Conservation (phyloP, 495 filamentous ascomycete genomes). For the Tuber indicum region DNA sequence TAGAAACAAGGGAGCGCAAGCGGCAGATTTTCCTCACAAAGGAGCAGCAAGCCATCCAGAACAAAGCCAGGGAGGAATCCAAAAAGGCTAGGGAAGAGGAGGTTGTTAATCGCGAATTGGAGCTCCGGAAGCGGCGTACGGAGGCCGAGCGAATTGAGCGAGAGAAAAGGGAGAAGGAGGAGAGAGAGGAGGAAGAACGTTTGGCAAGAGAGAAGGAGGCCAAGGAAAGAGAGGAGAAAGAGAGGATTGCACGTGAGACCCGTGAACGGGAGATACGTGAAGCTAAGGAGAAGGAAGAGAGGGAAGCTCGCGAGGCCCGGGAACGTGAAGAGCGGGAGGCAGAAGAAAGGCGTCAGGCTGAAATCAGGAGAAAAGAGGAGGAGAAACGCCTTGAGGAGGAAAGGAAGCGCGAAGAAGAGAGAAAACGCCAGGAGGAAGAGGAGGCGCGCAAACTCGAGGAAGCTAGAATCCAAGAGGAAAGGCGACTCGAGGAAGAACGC, state of each 20-base stretch:
- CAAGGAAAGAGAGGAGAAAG: constrained; percentile 10
- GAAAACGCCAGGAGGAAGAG: constrained; percentile 14
- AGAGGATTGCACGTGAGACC: constrained; percentile 6
- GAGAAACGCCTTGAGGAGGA: constrained; percentile 28
- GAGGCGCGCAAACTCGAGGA: constrained; percentile 13
- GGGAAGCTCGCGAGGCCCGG: constrained; percentile 17
- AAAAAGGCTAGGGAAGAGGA: constrained; percentile 7
- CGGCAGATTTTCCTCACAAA: constrained; percentile 25
- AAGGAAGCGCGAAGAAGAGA: constrained; percentile 25
- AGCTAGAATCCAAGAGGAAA: constrained; percentile 11
- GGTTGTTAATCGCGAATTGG: constrained; percentile 29
- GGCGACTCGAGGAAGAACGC: constrained; percentile 23
- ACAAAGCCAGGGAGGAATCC: constrained; percentile 33
- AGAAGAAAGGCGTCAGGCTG: constrained; percentile 25
- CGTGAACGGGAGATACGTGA: constrained; percentile 23
- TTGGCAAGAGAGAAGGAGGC: constrained; percentile 26
- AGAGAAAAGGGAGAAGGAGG: constrained; percentile 27
- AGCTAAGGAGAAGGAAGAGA: constrained; percentile 19
- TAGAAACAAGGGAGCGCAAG: constrained; percentile 25
- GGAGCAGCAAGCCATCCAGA: constrained; percentile 31
- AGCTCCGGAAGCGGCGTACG: constrained; percentile 23
- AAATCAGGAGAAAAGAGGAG: constrained; percentile 8
- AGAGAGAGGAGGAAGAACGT: constrained; percentile 31
- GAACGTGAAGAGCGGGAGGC: constrained; percentile 23
- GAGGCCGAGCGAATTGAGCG: constrained; percentile 22